phyloP scores from a whole-genome alignment of 495 filamentous ascomycete species.

The Hypomontagnella submonticulosa region DNA sequence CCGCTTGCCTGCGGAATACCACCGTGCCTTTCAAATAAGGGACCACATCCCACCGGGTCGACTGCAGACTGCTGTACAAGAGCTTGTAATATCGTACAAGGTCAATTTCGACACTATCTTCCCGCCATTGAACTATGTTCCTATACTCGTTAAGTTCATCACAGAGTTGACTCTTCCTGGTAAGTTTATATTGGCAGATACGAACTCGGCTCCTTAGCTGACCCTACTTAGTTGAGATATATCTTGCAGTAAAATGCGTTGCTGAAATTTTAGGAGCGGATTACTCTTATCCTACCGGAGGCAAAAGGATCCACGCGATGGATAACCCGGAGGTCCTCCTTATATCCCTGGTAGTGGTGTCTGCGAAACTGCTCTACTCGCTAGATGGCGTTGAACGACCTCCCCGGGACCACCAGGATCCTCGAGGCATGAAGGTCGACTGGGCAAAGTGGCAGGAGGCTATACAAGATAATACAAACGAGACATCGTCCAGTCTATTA shows the following conservation, averaged over 20 bases:
- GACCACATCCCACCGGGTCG: conserved; percentile 60
- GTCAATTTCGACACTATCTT: conserved; percentile 75
- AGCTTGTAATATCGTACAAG: conserved; percentile 70
- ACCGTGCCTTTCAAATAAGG: conserved; percentile 65
- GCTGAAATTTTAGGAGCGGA: conserved; percentile 64
- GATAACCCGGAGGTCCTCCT: conserved; percentile 78
- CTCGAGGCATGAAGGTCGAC: conserved; percentile 69
- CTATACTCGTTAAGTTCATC: conserved; percentile 75
- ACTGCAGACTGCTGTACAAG: conserved; percentile 71
- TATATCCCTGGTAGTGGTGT: conserved; percentile 76
- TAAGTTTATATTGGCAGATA: conserved; percentile 53
- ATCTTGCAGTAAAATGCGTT: conserved; percentile 68
- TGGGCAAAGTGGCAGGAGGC: conserved; percentile 76
- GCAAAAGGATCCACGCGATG: conserved; percentile 48
- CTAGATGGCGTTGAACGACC: conserved; percentile 71
- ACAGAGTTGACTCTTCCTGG: conserved; percentile 80
- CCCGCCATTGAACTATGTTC: conserved; percentile 74
- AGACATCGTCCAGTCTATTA: conserved; percentile 8
- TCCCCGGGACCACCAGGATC: conserved; percentile 67
- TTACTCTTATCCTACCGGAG: conserved; percentile 64
- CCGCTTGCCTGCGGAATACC: conserved; percentile 69
- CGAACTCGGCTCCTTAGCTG: conserved; percentile 14
- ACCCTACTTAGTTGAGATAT: conserved; percentile 69
- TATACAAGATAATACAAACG: conserved; percentile 52
- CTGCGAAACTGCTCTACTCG: conserved; percentile 81